A percentile compares a stretch with the other conserved stretches of the same genome.
phyloP scores from a whole-genome alignment of 495 filamentous ascomycete species.

The Penicillium angulare region DNA sequence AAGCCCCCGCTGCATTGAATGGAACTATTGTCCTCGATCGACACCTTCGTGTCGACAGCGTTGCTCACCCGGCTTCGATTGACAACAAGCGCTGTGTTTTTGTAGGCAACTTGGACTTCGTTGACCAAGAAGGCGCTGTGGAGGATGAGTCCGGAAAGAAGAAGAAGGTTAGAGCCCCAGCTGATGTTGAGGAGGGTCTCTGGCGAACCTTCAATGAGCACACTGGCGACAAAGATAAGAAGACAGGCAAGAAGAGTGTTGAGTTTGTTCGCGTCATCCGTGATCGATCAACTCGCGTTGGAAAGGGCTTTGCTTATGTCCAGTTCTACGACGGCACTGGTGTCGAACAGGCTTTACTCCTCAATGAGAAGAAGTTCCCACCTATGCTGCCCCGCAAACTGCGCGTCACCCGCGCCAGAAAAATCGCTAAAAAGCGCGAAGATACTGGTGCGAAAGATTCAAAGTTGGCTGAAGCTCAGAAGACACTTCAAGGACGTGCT shows the following conservation, averaged over 20 bases:
- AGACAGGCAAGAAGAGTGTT: slow-evolving; percentile 63
- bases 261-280: slow-evolving; percentile 94
- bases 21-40: slow-evolving; percentile 80
- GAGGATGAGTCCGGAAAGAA: slow-evolving; percentile 58
- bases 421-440: slow-evolving; percentile 64
- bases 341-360: slow-evolving; percentile 83
- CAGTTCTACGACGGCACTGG: slow-evolving; percentile 88
- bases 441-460: slow-evolving; percentile 46
- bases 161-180: slow-evolving; percentile 66
- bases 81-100: slow-evolving; percentile 92
- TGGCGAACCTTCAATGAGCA: slow-evolving; percentile 76
- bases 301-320: slow-evolving; percentile 97
- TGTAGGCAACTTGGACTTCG: slow-evolving; percentile 93
- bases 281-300: slow-evolving; percentile 84
- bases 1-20: slow-evolving; percentile 76
- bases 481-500: slow-evolving; percentile 76
- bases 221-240: slow-evolving; percentile 43
- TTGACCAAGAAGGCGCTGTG: slow-evolving; percentile 70
- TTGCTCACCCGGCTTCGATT: slow-evolving; percentile 79
- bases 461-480: slow-evolving; percentile 61
- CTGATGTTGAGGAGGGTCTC: slow-evolving; percentile 91
- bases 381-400: slow-evolving; percentile 86
- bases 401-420: slow-evolving; percentile 81
- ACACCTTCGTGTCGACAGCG: slow-evolving; percentile 84
- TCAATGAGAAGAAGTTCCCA: slow-evolving; percentile 87